Percentiles rank a stretch among this genome's conserved stretches.
Evolutionary conservation across 768 basidiomycete genomes (phyloP).

Genomic region (Lactifluus volemus): DNA sequence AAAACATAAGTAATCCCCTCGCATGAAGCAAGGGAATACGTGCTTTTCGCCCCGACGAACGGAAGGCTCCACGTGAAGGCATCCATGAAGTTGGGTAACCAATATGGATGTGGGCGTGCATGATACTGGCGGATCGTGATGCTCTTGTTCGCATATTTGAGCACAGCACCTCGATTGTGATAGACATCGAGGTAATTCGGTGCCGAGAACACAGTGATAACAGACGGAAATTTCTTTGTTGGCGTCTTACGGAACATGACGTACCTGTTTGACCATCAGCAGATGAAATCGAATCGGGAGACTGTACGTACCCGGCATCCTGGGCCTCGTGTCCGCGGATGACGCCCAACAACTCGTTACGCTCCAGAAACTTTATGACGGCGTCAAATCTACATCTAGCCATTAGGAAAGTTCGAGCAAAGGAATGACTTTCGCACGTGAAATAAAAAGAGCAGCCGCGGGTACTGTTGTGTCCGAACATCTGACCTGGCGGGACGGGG

Average conservation of each 20-base stretch:
- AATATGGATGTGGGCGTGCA: conserved; percentile 64
- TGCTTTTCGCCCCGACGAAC: conserved; percentile 97
- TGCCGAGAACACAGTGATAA: conserved; percentile 97
- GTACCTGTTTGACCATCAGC: conserved; percentile 39
- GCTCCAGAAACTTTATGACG: conserved; percentile 87
- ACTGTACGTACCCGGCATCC: conserved; percentile 68
- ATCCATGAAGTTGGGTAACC: conserved; percentile 99
- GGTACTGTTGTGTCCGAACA: conserved; percentile 72
- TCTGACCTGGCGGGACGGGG: conserved; percentile 47
- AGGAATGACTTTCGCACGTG: conserved; percentile 51
- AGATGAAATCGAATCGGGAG: neutral
- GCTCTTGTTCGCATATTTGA: conserved; percentile 95
- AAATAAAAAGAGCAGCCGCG: conserved; percentile 90
- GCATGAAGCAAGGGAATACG: conserved; percentile 22
- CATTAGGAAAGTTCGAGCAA: neutral
- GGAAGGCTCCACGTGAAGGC: conserved; percentile 99
- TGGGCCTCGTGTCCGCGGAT: conserved; percentile 97
- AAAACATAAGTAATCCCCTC: neutral
- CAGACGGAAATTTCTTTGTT: conserved; percentile 89
- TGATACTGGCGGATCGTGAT: conserved; percentile 72
- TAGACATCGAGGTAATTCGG: conserved; percentile 97
- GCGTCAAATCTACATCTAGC: conserved; percentile 56
- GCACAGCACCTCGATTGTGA: conserved; percentile 92
- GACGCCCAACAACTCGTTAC: conserved; percentile 84
- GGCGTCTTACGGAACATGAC: conserved; percentile 95